Percentiles rank a stretch among this genome's conserved stretches.
Evolutionary conservation across 192 early-diverging fungal genomes (phyloP).

Genomic region (Entomortierella beljakovae): DNA sequence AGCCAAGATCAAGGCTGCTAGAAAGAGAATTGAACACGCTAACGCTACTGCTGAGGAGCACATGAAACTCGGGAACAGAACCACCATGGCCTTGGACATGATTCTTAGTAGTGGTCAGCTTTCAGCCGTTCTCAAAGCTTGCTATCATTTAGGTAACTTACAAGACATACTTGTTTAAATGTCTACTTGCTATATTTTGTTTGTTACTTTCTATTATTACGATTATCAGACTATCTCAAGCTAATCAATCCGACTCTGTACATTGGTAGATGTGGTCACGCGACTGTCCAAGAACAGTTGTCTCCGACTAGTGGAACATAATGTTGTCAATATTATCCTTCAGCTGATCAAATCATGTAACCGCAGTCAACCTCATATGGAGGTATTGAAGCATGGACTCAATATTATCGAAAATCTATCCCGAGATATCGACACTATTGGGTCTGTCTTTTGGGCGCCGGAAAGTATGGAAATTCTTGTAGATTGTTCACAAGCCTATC

Average conservation of each 20-base stretch:
- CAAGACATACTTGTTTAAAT: background rate
- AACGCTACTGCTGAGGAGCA: constrained; percentile 56
- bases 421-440: constrained; percentile 29
- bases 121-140: constrained; percentile 57
- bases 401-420: constrained; percentile 55
- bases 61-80: constrained; percentile 58
- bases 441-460: constrained; percentile 42
- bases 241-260: background rate
- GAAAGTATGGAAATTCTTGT: constrained; percentile 52
- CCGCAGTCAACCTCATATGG: constrained; percentile 56
- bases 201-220: background rate
- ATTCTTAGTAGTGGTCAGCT: constrained; percentile 54
- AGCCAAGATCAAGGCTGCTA: constrained; percentile 46
- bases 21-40: constrained; percentile 52
- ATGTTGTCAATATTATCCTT: constrained; percentile 55
- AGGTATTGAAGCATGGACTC: constrained; percentile 53
- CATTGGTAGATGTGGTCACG: constrained; percentile 46
- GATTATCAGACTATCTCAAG: background rate
- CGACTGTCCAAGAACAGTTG: constrained; percentile 56
- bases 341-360: constrained; percentile 55
- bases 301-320: constrained; percentile 53
- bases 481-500: constrained; percentile 47
- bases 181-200: background rate
- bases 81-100: constrained; percentile 55
- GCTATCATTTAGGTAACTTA: constrained; percentile 53